A percentile compares a stretch with the other conserved stretches of the same genome.
phyloP scores from a whole-genome alignment of 2,329 filamentous ascomycete genomes.

The Colletotrichum horii region DNA sequence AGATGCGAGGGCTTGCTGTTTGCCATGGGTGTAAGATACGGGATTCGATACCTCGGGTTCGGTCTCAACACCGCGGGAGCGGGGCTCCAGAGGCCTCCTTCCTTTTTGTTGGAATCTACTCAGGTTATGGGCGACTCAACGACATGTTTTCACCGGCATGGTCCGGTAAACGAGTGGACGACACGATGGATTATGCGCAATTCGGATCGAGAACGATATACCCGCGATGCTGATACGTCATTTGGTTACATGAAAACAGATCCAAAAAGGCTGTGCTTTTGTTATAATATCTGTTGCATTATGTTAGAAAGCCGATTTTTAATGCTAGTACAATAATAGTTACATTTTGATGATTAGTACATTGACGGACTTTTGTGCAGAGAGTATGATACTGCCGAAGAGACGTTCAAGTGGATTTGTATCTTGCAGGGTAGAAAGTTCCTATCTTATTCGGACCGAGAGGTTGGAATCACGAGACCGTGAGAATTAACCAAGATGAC shows the following conservation, averaged over 20 bases:
- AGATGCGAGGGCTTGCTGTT: not conserved
- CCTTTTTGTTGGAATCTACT: not conserved
- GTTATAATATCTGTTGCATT: not conserved
- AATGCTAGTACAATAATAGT: not conserved
- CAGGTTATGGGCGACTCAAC: not conserved
- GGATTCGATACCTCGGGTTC: not conserved
- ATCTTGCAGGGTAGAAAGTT: not conserved
- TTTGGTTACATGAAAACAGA: not conserved
- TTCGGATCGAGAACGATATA: not conserved
- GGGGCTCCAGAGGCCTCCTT: not conserved
- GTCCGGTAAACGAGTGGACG: not conserved
- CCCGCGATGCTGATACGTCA: not conserved
- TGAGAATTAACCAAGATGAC: not conserved
- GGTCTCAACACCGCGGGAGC: not conserved
- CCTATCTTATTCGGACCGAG: not conserved
- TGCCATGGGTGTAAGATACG: not conserved
- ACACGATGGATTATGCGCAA: not conserved
- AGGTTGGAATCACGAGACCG: not conserved
- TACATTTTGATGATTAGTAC: not conserved
- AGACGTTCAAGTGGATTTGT: not conserved
- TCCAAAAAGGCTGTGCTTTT: not conserved
- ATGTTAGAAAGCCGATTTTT: not conserved
- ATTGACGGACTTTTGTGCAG: accelerated
- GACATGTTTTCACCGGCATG: not conserved
- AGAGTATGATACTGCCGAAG: not conserved